Conservation (phyloP, 192 early-diverging fungal genomes). For the Umbelopsis isabellina region DNA sequence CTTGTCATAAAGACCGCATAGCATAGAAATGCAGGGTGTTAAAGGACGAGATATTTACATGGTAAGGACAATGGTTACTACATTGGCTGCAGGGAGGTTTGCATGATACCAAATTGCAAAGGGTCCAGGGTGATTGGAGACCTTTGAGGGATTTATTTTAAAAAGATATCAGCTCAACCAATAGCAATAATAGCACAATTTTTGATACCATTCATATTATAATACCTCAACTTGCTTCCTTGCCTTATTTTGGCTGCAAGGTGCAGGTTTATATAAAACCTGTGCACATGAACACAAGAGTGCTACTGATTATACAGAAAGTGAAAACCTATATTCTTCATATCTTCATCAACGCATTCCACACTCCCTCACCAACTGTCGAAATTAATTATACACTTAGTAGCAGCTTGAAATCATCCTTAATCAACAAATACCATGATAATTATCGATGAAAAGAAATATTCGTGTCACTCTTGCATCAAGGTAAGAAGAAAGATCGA, state of each 20-base stretch:
- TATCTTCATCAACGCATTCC: neutral
- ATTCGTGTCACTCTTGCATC: neutral
- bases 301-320: neutral
- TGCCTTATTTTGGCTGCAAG: neutral
- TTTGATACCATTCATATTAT: neutral
- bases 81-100: too few species aligned
- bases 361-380: neutral
- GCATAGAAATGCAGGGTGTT: too few species aligned
- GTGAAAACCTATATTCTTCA: neutral
- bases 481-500: conserved; percentile 4
- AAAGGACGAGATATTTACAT: too few species aligned
- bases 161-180: too few species aligned
- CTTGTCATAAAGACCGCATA: too few species aligned
- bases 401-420: too few species aligned
- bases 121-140: too few species aligned
- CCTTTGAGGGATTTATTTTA: too few species aligned
- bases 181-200: too few species aligned
- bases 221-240: conserved; percentile 5
- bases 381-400: too few species aligned
- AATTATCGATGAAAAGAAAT: conserved; percentile 2
- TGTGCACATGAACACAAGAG: neutral
- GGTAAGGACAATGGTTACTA: too few species aligned
- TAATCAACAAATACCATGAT: neutral
- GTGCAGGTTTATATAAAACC: neutral
- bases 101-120: too few species aligned